phyloP scores from a whole-genome alignment of 495 filamentous ascomycete species.

The Neurospora cerealis region DNA sequence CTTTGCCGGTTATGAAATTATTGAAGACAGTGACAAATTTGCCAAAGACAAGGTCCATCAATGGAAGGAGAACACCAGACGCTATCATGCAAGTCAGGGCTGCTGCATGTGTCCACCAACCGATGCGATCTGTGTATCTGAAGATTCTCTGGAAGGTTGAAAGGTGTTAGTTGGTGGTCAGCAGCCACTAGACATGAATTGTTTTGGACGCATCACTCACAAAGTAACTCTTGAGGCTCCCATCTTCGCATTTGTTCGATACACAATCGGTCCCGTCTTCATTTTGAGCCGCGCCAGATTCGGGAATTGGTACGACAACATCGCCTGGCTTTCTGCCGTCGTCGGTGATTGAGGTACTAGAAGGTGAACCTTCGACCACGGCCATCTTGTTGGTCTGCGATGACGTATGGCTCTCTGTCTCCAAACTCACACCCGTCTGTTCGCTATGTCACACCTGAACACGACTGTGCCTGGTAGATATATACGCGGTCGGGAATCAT shows the following conservation, averaged over 20 bases:
- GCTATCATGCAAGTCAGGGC: slow-evolving; percentile 15
- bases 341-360: background rate
- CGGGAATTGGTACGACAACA: background rate
- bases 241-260: background rate
- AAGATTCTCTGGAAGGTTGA: slow-evolving; percentile 9
- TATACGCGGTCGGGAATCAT: background rate
- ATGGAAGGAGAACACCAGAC: slow-evolving; percentile 20
- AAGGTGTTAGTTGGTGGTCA: background rate
- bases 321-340: background rate
- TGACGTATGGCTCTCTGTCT: background rate
- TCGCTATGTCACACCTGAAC: background rate
- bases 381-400: background rate
- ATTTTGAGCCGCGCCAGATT: background rate
- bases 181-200: background rate
- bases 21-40: slow-evolving; percentile 22
- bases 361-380: background rate
- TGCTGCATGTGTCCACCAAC: slow-evolving; percentile 8
- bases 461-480: background rate
- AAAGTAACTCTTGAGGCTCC: background rate
- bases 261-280: background rate
- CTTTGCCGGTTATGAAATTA: slow-evolving; percentile 9
- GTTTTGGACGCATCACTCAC: background rate
- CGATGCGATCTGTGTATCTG: slow-evolving; percentile 4
- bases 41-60: slow-evolving; percentile 30
- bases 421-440: background rate